Conservation (phyloP, 441 rosid genomes). For the Croton setiger region DNA sequence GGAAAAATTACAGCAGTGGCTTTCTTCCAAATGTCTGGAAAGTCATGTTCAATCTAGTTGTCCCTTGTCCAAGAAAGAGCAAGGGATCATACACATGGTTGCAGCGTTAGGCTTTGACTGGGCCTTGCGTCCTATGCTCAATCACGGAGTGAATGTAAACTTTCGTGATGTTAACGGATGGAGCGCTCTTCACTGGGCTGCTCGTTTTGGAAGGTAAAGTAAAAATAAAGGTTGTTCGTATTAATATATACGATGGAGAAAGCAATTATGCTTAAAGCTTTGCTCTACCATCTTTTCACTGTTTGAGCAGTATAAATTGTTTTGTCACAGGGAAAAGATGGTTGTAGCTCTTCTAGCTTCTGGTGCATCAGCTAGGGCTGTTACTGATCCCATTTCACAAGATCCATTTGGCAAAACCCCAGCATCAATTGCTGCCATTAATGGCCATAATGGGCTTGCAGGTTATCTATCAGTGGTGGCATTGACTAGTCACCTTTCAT, state of each 20-base stretch:
- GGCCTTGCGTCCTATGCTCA: slow-evolving; percentile 75
- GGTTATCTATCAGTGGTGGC: slow-evolving; percentile 95
- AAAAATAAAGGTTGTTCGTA: not conserved
- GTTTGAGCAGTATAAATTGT: slow-evolving; percentile 10
- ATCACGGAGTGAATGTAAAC: slow-evolving; percentile 56
- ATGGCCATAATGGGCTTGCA: slow-evolving; percentile 89
- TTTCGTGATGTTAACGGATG: slow-evolving; percentile 88
- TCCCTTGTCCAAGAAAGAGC: slow-evolving; percentile 81
- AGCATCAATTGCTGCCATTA: slow-evolving; percentile 69
- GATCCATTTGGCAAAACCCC: slow-evolving; percentile 79
- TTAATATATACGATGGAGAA: not conserved
- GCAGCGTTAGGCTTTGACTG: slow-evolving; percentile 90
- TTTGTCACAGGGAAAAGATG: slow-evolving; percentile 72
- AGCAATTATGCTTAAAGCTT: not conserved
- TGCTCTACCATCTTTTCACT: not conserved
- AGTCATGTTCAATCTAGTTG: slow-evolving; percentile 36
- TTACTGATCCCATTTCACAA: slow-evolving; percentile 79
- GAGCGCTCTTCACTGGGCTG: slow-evolving; percentile 99
- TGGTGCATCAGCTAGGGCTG: slow-evolving; percentile 92
- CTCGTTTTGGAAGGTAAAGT: slow-evolving; percentile 78
- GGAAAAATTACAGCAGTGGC: slow-evolving; percentile 80
- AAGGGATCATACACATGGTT: slow-evolving; percentile 83
- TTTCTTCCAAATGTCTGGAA: slow-evolving; percentile 50
- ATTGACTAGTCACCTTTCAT: slow-evolving; percentile 83
- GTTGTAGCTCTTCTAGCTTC: slow-evolving; percentile 90